Evolutionary conservation across 805 yeast genomes (phyloP).

Genomic region (Ogataea glucozyma): DNA sequence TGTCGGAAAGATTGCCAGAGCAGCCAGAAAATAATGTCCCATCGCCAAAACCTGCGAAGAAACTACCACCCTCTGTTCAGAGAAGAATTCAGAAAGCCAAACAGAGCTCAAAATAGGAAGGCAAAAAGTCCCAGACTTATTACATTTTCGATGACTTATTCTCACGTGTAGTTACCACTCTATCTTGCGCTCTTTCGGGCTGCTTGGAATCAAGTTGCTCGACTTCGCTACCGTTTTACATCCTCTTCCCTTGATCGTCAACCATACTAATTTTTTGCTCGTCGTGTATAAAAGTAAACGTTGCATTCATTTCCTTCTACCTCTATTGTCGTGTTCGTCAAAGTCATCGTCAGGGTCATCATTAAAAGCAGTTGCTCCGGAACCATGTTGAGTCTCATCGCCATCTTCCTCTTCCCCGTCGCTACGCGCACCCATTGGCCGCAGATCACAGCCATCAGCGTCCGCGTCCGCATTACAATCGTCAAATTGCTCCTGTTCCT

Average conservation of each 20-base stretch:
- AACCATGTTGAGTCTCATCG: background rate
- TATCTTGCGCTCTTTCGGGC: too few species aligned
- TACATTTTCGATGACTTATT: too few species aligned
- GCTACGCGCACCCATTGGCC: constrained; percentile 37
- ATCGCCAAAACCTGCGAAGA: background rate
- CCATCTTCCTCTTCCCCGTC: constrained; percentile 11
- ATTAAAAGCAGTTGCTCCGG: background rate
- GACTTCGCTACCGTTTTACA: too few species aligned
- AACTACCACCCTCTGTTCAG: background rate
- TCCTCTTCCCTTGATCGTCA: too few species aligned
- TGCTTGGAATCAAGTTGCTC: too few species aligned
- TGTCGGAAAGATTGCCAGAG: background rate
- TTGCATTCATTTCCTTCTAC: constrained; percentile 17
- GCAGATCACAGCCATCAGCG: constrained; percentile 33
- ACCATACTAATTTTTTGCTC: too few species aligned
- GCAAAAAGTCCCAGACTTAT: too few species aligned
- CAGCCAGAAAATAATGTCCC: background rate
- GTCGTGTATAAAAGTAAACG: too few species aligned
- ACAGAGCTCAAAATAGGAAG: background rate
- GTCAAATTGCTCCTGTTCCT: constrained; percentile 22
- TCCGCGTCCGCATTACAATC: too few species aligned
- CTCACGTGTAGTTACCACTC: too few species aligned
- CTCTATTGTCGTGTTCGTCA: constrained; percentile 14
- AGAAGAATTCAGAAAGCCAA: background rate
- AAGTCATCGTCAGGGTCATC: constrained; percentile 3